Conservation (phyloP, 2,329 filamentous ascomycete genomes). For the Endothia cerciana region DNA sequence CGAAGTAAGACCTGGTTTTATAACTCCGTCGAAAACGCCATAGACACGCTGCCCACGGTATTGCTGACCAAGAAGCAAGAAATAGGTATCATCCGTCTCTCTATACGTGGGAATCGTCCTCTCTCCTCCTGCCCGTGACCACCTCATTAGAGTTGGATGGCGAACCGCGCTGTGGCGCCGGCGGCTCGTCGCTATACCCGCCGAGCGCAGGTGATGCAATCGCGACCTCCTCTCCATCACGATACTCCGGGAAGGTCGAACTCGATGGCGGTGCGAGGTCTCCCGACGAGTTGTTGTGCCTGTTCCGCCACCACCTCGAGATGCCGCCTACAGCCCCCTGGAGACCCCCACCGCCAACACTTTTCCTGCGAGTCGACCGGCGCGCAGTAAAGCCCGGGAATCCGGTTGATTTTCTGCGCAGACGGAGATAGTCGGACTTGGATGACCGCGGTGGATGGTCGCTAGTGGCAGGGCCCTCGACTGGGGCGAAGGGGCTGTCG, state of each 20-base stretch:
- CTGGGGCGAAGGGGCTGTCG: conserved; percentile 32
- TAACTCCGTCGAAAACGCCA: conserved; percentile 15
- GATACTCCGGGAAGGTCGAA: conserved; percentile 28
- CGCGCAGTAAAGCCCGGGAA: conserved; percentile 65
- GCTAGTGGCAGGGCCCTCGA: conserved; percentile 11
- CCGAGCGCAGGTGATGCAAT: conserved; percentile 8
- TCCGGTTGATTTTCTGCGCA: conserved; percentile 61
- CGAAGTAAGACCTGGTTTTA: conserved; percentile 8
- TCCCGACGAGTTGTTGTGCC: conserved; percentile 17
- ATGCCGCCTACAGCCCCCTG: conserved; percentile 58
- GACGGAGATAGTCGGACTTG: conserved; percentile 38
- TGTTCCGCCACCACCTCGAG: conserved; percentile 56
- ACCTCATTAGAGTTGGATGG: conserved; percentile 8
- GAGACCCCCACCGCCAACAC: conserved; percentile 42
- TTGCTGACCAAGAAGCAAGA: conserved; percentile 11
- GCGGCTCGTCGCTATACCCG: conserved; percentile 19
- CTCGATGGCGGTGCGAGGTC: conserved; percentile 16
- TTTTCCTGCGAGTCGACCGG: conserved; percentile 44
- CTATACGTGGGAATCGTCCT: conserved; percentile 30
- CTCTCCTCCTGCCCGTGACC: conserved; percentile 21
- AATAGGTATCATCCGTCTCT: conserved; percentile 8
- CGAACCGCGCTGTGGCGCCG: conserved; percentile 1
- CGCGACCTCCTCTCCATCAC: conserved; percentile 27
- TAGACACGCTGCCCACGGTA: conserved; percentile 9
- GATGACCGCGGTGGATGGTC: conserved; percentile 19